phyloP scores from a whole-genome alignment of 2,329 filamentous ascomycete species.

The Alternaria brassicae region DNA sequence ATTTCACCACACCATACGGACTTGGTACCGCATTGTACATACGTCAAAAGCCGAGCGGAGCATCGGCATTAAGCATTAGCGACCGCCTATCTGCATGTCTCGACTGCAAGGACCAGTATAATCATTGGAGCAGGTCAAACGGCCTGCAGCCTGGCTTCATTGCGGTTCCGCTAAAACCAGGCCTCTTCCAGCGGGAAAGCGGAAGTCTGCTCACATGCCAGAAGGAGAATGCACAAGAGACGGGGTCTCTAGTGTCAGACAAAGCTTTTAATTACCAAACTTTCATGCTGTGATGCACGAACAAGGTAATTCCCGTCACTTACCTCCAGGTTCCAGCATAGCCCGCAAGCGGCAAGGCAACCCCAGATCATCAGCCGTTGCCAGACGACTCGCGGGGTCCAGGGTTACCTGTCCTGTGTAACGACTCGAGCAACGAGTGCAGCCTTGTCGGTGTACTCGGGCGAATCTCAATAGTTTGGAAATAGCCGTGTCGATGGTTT shows the following conservation, averaged over 20 bases:
- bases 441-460: background rate
- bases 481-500: background rate
- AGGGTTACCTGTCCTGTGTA: background rate
- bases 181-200: background rate
- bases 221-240: background rate
- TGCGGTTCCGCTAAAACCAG: background rate
- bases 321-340: constrained; percentile 28
- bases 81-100: background rate
- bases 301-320: constrained; percentile 31
- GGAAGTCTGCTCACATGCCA: background rate
- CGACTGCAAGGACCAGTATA: background rate
- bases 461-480: background rate
- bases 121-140: background rate
- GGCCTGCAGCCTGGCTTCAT: background rate
- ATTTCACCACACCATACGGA: background rate
- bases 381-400: constrained; percentile 3
- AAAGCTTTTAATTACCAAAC: background rate
- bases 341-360: background rate
- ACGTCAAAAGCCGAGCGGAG: background rate
- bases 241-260: background rate
- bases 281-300: background rate
- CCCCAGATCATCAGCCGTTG: constrained; percentile 2
- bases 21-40: background rate
- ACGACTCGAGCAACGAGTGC: background rate
- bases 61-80: constrained; percentile 1